Evolutionary conservation across 2,329 filamentous ascomycete genomes (phyloP).

Genomic region (Aspergillus candidus): DNA sequence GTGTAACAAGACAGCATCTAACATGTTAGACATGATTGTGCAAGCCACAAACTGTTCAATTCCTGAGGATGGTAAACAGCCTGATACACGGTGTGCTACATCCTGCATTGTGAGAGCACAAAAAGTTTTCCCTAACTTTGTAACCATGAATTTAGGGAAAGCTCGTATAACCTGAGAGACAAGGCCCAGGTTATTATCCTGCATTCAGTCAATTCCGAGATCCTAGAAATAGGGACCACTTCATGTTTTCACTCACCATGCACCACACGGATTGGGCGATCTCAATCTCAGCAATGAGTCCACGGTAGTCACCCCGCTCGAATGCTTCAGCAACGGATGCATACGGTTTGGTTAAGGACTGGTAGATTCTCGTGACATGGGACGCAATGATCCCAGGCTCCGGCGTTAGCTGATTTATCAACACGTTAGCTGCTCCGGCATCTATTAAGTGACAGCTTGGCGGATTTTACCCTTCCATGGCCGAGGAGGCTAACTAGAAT

Average conservation of each 20-base stretch:
- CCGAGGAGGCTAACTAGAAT: slow-evolving; percentile 68
- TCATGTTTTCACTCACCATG: slow-evolving; percentile 38
- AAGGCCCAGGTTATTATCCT: slow-evolving; percentile 68
- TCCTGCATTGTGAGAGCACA: slow-evolving; percentile 53
- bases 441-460: neutral
- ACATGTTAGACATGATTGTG: slow-evolving; percentile 46
- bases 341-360: slow-evolving; percentile 62
- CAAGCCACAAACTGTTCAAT: slow-evolving; percentile 32
- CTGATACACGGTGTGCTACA: slow-evolving; percentile 32
- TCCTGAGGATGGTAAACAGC: slow-evolving; percentile 19
- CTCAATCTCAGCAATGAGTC: slow-evolving; percentile 60
- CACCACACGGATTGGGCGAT: slow-evolving; percentile 56
- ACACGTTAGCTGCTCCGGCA: slow-evolving; percentile 2
- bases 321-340: slow-evolving; percentile 65
- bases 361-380: slow-evolving; percentile 52
- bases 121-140: slow-evolving; percentile 68
- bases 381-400: slow-evolving; percentile 53
- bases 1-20: slow-evolving; percentile 48
- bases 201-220: slow-evolving; percentile 8
- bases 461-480: slow-evolving; percentile 51
- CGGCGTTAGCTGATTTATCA: slow-evolving; percentile 33
- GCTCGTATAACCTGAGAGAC: slow-evolving; percentile 62
- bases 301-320: slow-evolving; percentile 50
- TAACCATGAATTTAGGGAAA: slow-evolving; percentile 69
- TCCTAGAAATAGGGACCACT: neutral